Percentiles rank a stretch among this genome's conserved stretches.
Conservation (phyloP, 2,329 filamentous ascomycete species). For the Colletotrichum spinosum region DNA sequence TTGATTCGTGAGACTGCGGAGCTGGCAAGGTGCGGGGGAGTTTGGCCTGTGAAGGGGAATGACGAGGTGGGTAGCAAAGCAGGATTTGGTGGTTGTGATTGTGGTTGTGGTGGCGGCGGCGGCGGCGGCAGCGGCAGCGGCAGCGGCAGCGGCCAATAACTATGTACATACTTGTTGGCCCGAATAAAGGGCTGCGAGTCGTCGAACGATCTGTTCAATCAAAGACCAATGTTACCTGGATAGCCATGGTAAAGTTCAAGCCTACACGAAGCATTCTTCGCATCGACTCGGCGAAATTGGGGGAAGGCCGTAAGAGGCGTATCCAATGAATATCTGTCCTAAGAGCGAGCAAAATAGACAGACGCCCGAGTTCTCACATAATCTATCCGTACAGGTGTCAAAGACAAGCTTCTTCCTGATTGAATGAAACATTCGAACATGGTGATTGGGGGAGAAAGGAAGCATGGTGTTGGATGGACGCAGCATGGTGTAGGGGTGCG, state of each 20-base stretch:
- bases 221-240: not conserved
- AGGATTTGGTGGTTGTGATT: constrained; percentile 14
- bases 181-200: constrained; percentile 15
- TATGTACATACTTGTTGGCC: not conserved
- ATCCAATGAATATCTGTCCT: constrained; percentile 10
- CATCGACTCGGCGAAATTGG: constrained; percentile 3
- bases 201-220: not conserved
- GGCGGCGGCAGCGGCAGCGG: not conserved
- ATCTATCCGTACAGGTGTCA: constrained; percentile 1
- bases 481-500: constrained; percentile 27
- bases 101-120: constrained; percentile 13
- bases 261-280: constrained; percentile 16
- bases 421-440: constrained; percentile 27
- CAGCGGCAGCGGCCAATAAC: constrained; percentile 7
- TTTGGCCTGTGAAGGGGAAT: constrained; percentile 25
- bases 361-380: constrained; percentile 13
- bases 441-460: constrained; percentile 28
- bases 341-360: not conserved
- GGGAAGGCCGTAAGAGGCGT: not conserved
- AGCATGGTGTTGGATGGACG: constrained; percentile 16
- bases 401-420: constrained; percentile 22
- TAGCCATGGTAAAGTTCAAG: constrained; percentile 5
- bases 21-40: constrained; percentile 25
- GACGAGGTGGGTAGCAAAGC: constrained; percentile 10
- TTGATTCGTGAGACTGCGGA: constrained; percentile 29